A percentile compares a stretch with the other conserved stretches of the same genome.
phyloP scores from a whole-genome alignment of 2,329 filamentous ascomycete genomes.

The Nemania sp. region DNA sequence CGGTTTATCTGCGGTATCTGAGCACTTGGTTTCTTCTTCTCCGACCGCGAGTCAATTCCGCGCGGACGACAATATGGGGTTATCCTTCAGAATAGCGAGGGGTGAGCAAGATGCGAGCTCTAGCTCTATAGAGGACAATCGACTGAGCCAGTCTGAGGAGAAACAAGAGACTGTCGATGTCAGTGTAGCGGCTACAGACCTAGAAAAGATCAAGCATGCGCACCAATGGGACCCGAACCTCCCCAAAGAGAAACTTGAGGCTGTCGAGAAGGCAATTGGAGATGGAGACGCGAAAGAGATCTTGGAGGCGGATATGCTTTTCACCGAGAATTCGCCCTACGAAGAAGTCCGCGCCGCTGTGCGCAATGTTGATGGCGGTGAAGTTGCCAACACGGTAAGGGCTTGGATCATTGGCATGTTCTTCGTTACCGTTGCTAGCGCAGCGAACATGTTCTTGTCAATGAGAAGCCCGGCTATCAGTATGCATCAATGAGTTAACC shows the following conservation, averaged over 20 bases:
- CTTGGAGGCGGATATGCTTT: slow-evolving; percentile 49
- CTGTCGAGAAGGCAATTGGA: slow-evolving; percentile 49
- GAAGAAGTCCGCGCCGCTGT: slow-evolving; percentile 59
- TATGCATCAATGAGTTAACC: slow-evolving; percentile 2
- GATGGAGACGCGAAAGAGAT: slow-evolving; percentile 51
- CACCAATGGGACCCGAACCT: slow-evolving; percentile 55
- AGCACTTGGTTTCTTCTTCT: background rate
- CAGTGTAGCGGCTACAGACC: slow-evolving; percentile 44
- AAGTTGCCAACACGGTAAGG: slow-evolving; percentile 57
- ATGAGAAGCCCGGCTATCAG: slow-evolving; percentile 53
- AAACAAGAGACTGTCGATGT: slow-evolving; percentile 41
- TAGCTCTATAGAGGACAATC: slow-evolving; percentile 34
- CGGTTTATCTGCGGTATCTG: background rate
- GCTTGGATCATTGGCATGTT: slow-evolving; percentile 60
- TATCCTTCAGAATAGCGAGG: slow-evolving; percentile 18
- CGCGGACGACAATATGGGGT: slow-evolving; percentile 28
- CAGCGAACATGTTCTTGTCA: slow-evolving; percentile 54
- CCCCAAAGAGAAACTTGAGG: slow-evolving; percentile 51
- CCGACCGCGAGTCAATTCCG: background rate
- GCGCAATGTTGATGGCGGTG: slow-evolving; percentile 58
- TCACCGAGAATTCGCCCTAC: slow-evolving; percentile 55
- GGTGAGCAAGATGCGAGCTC: slow-evolving; percentile 23
- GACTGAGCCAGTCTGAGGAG: slow-evolving; percentile 37
- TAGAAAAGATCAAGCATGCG: slow-evolving; percentile 50
- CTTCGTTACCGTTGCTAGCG: slow-evolving; percentile 58